Percentiles rank a stretch among this genome's conserved stretches.
Evolutionary conservation across 345 rosid species (phyloP).

Genomic region (Euphorbia tirucalli): DNA sequence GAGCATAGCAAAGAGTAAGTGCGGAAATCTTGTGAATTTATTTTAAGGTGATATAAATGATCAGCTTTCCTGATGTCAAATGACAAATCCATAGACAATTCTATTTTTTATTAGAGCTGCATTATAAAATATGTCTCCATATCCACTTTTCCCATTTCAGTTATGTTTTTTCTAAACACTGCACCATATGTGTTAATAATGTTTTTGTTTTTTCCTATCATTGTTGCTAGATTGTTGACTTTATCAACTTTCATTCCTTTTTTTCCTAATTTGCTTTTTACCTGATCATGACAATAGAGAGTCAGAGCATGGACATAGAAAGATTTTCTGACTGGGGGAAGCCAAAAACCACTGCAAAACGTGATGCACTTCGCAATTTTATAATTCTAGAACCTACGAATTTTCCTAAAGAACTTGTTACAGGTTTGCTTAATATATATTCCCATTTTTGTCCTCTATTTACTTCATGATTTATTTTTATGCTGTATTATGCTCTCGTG

Average conservation of each 20-base stretch:
- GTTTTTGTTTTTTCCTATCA: neutral
- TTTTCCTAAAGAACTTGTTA: slow-evolving; percentile 52
- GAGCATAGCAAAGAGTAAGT: slow-evolving; percentile 33
- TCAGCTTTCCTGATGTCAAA: neutral
- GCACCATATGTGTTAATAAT: neutral
- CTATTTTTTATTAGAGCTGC: neutral
- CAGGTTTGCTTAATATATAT: slow-evolving; percentile 32
- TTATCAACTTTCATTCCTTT: neutral
- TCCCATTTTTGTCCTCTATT: neutral
- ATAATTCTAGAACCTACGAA: slow-evolving; percentile 34
- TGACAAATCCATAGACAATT: neutral
- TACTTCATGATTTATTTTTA: neutral
- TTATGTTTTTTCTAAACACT: neutral
- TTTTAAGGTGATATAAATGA: neutral
- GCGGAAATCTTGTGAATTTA: neutral
- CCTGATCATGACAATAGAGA: slow-evolving; percentile 23
- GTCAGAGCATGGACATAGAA: slow-evolving; percentile 42
- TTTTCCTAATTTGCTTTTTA: neutral
- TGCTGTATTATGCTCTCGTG: neutral
- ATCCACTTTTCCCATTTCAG: neutral
- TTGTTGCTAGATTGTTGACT: neutral
- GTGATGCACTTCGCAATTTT: slow-evolving; percentile 41
- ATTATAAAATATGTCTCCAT: neutral
- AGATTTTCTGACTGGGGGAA: slow-evolving; percentile 29
- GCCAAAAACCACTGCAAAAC: slow-evolving; percentile 14